Evolutionary conservation across 441 rosid species (phyloP).

Genomic region (Aleurites moluccanus): DNA sequence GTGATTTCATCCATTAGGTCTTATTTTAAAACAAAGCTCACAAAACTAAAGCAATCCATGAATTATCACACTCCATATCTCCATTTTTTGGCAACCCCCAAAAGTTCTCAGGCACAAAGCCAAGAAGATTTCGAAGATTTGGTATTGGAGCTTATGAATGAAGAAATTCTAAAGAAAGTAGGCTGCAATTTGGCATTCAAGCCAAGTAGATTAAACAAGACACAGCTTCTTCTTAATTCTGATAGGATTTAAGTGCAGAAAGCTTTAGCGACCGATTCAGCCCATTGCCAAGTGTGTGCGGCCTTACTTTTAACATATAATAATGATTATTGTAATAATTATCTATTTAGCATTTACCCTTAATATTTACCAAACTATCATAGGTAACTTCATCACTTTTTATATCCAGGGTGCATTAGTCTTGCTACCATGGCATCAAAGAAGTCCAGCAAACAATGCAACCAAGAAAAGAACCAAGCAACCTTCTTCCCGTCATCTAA

Average conservation of each 20-base stretch:
- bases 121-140: not conserved
- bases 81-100: not conserved
- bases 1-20: not conserved
- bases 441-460: not conserved
- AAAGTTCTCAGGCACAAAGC: not conserved
- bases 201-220: not conserved
- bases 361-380: not conserved
- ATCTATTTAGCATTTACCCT: not conserved
- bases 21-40: not conserved
- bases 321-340: not conserved
- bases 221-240: not conserved
- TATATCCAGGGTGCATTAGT: not conserved
- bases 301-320: not conserved
- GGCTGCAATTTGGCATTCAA: too few relatives aligned
- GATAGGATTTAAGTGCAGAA: not conserved
- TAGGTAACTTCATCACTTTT: not conserved
- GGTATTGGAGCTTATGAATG: not conserved
- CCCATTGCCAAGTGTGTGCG: not conserved
- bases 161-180: not conserved
- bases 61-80: not conserved
- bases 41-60: not conserved
- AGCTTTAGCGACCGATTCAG: not conserved
- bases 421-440: not conserved
- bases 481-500: not conserved
- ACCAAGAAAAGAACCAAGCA: not conserved